Evolutionary conservation across 129 eudicot species (phyloP).

Genomic region (Centrapalus pauciflorus): DNA sequence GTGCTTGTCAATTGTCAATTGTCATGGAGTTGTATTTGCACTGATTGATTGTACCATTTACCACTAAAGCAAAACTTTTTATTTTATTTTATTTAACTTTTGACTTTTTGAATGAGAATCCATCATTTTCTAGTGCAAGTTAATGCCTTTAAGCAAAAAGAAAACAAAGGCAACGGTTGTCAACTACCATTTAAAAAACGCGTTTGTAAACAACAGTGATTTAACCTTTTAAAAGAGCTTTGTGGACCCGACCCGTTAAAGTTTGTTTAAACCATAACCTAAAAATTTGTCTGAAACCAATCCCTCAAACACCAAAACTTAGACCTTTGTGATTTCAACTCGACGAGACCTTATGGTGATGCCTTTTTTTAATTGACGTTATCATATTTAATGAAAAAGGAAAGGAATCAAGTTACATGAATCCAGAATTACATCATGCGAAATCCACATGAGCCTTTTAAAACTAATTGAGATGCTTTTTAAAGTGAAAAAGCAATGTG

Average conservation of each 20-base stretch:
- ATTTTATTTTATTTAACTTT: too few species aligned
- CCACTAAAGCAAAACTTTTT: slow-evolving; percentile 22
- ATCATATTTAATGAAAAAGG: too few species aligned
- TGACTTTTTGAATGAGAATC: slow-evolving; percentile 28
- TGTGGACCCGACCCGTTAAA: too few species aligned
- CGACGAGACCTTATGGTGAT: too few species aligned
- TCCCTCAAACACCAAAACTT: slow-evolving; percentile 3
- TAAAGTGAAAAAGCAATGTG: slow-evolving; percentile 6
- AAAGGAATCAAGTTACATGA: background rate
- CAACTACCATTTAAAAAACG: slow-evolving; percentile 11
- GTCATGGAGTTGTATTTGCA: background rate
- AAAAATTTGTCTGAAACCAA: background rate
- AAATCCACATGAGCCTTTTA: background rate
- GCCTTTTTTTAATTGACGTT: too few species aligned
- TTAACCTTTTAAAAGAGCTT: slow-evolving; percentile 11
- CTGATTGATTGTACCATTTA: slow-evolving; percentile 7
- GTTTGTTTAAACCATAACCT: slow-evolving; percentile 13
- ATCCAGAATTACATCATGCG: background rate
- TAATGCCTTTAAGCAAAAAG: slow-evolving; percentile 15
- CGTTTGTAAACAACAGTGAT: slow-evolving; percentile 3
- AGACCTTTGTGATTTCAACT: slow-evolving; percentile 2
- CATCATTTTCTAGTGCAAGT: slow-evolving; percentile 19
- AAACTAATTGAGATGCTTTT: background rate
- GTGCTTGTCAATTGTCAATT: too few species aligned
- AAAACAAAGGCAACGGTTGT: slow-evolving; percentile 33